Evolutionary conservation across 2,329 filamentous ascomycete genomes (phyloP).

Genomic region (Chaetomiaceae sp.): DNA sequence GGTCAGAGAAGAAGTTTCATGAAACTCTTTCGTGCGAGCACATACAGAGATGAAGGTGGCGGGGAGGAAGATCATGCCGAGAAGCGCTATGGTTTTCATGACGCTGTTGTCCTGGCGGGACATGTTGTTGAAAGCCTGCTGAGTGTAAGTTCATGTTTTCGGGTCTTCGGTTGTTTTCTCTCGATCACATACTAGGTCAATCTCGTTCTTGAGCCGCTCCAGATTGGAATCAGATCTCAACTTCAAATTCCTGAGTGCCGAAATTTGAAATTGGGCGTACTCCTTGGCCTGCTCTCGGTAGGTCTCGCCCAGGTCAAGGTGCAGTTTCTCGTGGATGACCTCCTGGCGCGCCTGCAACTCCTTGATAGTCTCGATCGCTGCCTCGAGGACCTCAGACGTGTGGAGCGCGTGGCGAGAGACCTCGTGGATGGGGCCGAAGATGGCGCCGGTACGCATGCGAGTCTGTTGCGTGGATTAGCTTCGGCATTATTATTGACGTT

Average conservation of each 20-base stretch:
- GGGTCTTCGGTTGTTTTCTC: too few relatives aligned
- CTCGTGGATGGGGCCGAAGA: constrained; percentile 20
- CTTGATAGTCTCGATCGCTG: constrained; percentile 12
- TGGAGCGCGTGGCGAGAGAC: constrained; percentile 21
- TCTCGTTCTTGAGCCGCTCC: constrained; percentile 19
- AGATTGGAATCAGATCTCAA: constrained; percentile 19
- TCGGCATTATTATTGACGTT: too few relatives aligned
- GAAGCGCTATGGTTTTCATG: constrained; percentile 21
- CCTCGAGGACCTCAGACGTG: constrained; percentile 18
- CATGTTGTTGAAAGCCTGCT: constrained; percentile 23
- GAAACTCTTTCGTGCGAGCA: not conserved
- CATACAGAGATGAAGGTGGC: constrained; percentile 23
- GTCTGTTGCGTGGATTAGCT: not conserved
- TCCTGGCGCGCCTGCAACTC: constrained; percentile 12
- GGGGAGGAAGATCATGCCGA: constrained; percentile 23
- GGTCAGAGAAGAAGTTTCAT: not conserved
- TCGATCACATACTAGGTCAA: constrained; percentile 16
- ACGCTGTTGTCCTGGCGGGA: constrained; percentile 22
- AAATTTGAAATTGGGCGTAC: constrained; percentile 20
- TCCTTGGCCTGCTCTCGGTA: constrained; percentile 19
- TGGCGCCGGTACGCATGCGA: constrained; percentile 12
- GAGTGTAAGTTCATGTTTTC: not conserved
- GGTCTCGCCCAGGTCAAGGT: constrained; percentile 2
- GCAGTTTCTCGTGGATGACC: constrained; percentile 7
- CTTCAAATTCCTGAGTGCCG: constrained; percentile 18